These are phyloP conservation scores for Suhomyces bribrorum DNA, from an alignment of 1,139 yeast genomes.

Conservation along the genomic window DNA sequence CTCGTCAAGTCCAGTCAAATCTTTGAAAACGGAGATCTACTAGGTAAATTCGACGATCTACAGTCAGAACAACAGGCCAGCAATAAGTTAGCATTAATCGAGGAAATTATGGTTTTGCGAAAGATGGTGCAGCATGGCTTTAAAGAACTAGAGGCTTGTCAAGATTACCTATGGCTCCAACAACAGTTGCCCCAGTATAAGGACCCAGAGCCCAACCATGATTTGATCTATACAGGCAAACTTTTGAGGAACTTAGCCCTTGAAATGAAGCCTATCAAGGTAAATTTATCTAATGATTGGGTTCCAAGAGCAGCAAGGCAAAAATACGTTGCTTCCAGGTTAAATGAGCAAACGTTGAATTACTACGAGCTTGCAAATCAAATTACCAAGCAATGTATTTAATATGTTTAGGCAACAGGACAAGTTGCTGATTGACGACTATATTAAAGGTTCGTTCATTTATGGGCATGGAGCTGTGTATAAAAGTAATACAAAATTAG, in stretches of 20 bases:
- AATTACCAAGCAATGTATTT: too few relatives aligned
- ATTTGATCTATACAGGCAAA: background rate
- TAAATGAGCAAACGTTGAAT: conserved; percentile 12
- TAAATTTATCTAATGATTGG: conserved; percentile 21
- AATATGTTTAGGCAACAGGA: too few relatives aligned
- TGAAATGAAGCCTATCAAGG: conserved; percentile 12
- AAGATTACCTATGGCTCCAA: conserved; percentile 23
- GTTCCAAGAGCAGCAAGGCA: conserved; percentile 24
- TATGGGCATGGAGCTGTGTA: too few relatives aligned
- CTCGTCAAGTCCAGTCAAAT: conserved; percentile 19
- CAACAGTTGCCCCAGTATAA: conserved; percentile 10
- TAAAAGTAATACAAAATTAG: too few relatives aligned
- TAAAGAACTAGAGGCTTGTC: conserved; percentile 7
- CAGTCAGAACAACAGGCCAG: conserved; percentile 36
- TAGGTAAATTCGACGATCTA: conserved; percentile 25
- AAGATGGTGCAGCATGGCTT: conserved; percentile 20
- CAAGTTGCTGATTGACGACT: too few relatives aligned
- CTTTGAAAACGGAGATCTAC: conserved; percentile 18
- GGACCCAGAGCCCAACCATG: background rate
- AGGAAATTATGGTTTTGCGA: conserved; percentile 39
- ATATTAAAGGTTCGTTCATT: too few relatives aligned
- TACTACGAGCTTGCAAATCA: conserved; percentile 3
- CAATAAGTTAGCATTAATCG: conserved; percentile 33
- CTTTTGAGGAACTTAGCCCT: conserved; percentile 6
- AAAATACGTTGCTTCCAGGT: conserved; percentile 18